Conservation (phyloP, 768 basidiomycete genomes). For the Lyophyllum atratum region DNA sequence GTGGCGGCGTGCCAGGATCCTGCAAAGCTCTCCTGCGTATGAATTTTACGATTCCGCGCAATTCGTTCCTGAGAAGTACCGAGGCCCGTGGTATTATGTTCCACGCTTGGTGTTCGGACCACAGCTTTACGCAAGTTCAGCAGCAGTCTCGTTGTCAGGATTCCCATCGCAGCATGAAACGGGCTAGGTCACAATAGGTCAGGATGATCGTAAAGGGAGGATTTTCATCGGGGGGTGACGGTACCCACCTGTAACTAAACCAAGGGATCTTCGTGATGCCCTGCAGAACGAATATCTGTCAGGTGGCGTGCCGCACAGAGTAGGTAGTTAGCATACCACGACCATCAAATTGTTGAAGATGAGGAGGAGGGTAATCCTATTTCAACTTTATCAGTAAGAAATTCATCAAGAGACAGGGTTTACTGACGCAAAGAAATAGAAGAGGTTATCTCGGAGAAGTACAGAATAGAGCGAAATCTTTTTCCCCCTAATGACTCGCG, state of each 20-base stretch:
- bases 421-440: constrained; percentile 46
- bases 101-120: too few relatives aligned
- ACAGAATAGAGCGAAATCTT: constrained; percentile 32
- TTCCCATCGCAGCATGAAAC: constrained; percentile 49
- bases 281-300: constrained; percentile 18
- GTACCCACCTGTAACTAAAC: constrained; percentile 46
- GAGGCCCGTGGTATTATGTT: too few relatives aligned
- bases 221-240: constrained; percentile 1
- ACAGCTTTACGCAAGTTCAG: constrained; percentile 43
- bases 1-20: too few relatives aligned
- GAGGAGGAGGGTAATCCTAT: constrained; percentile 38
- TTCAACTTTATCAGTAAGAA: neutral
- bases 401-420: neutral
- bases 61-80: too few relatives aligned
- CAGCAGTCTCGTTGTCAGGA: constrained; percentile 49
- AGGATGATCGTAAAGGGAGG: neutral
- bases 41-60: too few relatives aligned
- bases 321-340: constrained; percentile 23
- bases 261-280: constrained; percentile 47
- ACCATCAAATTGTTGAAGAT: constrained; percentile 52
- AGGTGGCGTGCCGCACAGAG: neutral
- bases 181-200: constrained; percentile 36
- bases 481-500: constrained; percentile 24
- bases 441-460: constrained; percentile 43
- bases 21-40: too few relatives aligned